These are phyloP conservation scores for Trifolium fragiferum DNA, from an alignment of 306 rosid species.

Conservation along the genomic window DNA sequence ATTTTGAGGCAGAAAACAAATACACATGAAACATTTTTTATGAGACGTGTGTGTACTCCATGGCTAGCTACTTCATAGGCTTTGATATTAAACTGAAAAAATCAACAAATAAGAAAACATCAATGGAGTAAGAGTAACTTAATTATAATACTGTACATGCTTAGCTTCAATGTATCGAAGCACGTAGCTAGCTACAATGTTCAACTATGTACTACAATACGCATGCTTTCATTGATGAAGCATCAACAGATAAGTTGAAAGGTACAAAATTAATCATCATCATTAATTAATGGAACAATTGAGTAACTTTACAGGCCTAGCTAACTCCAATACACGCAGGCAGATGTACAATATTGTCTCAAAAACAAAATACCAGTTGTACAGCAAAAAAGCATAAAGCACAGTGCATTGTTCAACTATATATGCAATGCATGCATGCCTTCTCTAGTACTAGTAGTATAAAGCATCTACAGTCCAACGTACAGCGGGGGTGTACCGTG, in stretches of 20 bases:
- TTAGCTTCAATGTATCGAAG: no score
- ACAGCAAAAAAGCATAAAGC: background rate
- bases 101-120: no score
- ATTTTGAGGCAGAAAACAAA: no score
- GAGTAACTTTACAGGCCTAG: background rate
- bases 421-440: background rate
- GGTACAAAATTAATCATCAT: background rate
- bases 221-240: background rate
- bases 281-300: background rate
- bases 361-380: background rate
- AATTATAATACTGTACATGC: no score
- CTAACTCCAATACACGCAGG: background rate
- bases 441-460: background rate
- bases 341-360: background rate
- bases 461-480: background rate
- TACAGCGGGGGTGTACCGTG: no score
- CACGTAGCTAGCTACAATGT: background rate
- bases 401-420: background rate
- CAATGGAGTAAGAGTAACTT: no score
- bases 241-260: background rate
- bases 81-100: background rate
- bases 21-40: no score
- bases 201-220: no score
- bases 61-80: no score
- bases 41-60: no score